Evolutionary conservation across 257 asterid species (phyloP).

Genomic region (Handroanthus guayacan): DNA sequence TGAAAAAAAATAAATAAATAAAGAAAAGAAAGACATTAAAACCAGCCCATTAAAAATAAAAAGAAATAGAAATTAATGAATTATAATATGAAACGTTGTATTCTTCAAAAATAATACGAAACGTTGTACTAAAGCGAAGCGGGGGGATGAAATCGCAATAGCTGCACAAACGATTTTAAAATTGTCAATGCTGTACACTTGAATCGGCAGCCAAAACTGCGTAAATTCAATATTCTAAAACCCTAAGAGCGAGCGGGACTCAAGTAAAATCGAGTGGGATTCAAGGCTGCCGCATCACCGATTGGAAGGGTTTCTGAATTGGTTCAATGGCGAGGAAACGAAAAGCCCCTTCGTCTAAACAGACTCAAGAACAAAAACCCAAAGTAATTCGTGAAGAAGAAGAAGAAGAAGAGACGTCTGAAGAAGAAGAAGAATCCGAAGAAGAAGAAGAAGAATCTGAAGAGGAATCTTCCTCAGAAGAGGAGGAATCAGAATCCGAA

Average conservation of each 20-base stretch:
- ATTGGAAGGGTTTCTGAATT: conserved; percentile 23
- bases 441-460: conserved; percentile 34
- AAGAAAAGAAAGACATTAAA: too few relatives aligned
- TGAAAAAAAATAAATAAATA: too few relatives aligned
- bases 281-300: neutral
- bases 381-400: conserved; percentile 35
- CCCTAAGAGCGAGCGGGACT: conserved; percentile 24
- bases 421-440: conserved; percentile 37
- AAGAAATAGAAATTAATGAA: too few relatives aligned
- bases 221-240: conserved; percentile 27
- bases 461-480: conserved; percentile 36
- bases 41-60: too few relatives aligned
- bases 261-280: neutral
- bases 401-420: conserved; percentile 30
- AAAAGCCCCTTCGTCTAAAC: conserved; percentile 49
- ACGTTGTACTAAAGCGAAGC: too few relatives aligned
- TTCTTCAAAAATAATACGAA: too few relatives aligned
- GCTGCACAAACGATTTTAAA: neutral
- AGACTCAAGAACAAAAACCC: conserved; percentile 39
- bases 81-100: too few relatives aligned
- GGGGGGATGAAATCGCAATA: too few relatives aligned
- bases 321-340: conserved; percentile 60
- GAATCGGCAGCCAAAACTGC: neutral
- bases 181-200: neutral
- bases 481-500: conserved; percentile 34